Evolutionary conservation across 23 red algal species (phyloP).

Genomic region (Pyropia haitanensis): DNA sequence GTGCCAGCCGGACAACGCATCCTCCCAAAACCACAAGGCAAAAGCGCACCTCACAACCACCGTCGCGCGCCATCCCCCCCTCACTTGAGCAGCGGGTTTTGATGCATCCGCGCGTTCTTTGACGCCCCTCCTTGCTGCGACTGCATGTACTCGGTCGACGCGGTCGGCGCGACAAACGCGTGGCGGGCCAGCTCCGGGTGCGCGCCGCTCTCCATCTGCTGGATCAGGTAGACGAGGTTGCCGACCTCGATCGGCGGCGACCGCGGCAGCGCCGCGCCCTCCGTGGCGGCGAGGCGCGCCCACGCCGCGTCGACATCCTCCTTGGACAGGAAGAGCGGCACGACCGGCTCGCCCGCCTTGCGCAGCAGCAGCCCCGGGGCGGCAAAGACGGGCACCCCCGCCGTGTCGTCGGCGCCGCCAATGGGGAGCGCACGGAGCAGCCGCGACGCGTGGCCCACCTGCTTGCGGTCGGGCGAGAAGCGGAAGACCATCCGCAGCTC

Average conservation of each 20-base stretch:
- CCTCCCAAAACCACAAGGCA: no score
- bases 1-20: no score
- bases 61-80: no score
- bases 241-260: slow-evolving; percentile 32
- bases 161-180: slow-evolving; percentile 51
- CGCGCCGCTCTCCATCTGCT: slow-evolving; percentile 49
- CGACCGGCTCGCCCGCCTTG: slow-evolving; percentile 78
- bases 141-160: slow-evolving; percentile 51
- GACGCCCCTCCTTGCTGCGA: slow-evolving; percentile 56
- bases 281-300: slow-evolving; percentile 27
- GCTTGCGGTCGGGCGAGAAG: slow-evolving; percentile 78
- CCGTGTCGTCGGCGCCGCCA: slow-evolving; percentile 17
- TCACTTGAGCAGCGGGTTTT: slow-evolving; percentile 24
- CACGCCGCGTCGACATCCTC: slow-evolving; percentile 88
- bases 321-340: slow-evolving; percentile 90
- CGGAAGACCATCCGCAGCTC: slow-evolving; percentile 96
- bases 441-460: slow-evolving; percentile 66
- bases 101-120: slow-evolving; percentile 50
- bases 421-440: slow-evolving; percentile 34
- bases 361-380: slow-evolving; percentile 76
- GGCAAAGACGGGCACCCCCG: slow-evolving; percentile 85
- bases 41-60: no score
- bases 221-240: slow-evolving; percentile 72
- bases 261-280: no score
- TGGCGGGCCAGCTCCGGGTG: slow-evolving; percentile 40